Evolutionary conservation across 2,329 filamentous ascomycete species (phyloP).

Genomic region (Fusarium lyarnte): DNA sequence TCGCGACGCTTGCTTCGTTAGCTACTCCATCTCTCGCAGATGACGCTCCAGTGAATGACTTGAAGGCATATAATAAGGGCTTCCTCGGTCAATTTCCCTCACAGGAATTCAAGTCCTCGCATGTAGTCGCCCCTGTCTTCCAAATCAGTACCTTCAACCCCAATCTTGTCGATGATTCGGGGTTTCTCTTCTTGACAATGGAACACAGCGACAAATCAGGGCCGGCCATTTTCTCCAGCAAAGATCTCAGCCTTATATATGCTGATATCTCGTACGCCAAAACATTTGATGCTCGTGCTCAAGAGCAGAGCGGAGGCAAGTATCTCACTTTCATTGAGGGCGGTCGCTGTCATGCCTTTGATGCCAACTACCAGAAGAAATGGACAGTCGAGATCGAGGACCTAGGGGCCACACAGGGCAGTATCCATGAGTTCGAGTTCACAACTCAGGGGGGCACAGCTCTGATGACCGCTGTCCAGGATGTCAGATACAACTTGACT

Average conservation of each 20-base stretch:
- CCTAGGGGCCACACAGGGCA: slow-evolving; percentile 22
- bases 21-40: slow-evolving; percentile 18
- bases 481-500: slow-evolving; percentile 38
- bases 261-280: slow-evolving; percentile 30
- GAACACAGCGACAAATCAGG: slow-evolving; percentile 30
- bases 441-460: slow-evolving; percentile 27
- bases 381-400: slow-evolving; percentile 29
- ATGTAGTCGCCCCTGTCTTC: slow-evolving; percentile 33
- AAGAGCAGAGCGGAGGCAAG: slow-evolving; percentile 19
- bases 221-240: slow-evolving; percentile 38
- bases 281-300: slow-evolving; percentile 36
- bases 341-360: slow-evolving; percentile 32
- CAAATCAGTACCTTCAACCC: slow-evolving; percentile 35
- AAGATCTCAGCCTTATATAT: slow-evolving; percentile 37
- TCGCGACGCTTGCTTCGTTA: not conserved
- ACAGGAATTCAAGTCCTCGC: slow-evolving; percentile 33
- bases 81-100: slow-evolving; percentile 31
- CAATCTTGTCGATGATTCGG: slow-evolving; percentile 27
- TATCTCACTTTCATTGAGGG: slow-evolving; percentile 40
- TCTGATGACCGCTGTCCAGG: slow-evolving; percentile 38
- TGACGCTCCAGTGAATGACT: slow-evolving; percentile 18
- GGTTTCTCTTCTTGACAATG: slow-evolving; percentile 33
- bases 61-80: slow-evolving; percentile 28
- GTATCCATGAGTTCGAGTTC: slow-evolving; percentile 40
- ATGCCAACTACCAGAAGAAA: slow-evolving; percentile 33